phyloP scores from a whole-genome alignment of 352 stramenopile genomes.

The Nothophytophthora sp. region DNA sequence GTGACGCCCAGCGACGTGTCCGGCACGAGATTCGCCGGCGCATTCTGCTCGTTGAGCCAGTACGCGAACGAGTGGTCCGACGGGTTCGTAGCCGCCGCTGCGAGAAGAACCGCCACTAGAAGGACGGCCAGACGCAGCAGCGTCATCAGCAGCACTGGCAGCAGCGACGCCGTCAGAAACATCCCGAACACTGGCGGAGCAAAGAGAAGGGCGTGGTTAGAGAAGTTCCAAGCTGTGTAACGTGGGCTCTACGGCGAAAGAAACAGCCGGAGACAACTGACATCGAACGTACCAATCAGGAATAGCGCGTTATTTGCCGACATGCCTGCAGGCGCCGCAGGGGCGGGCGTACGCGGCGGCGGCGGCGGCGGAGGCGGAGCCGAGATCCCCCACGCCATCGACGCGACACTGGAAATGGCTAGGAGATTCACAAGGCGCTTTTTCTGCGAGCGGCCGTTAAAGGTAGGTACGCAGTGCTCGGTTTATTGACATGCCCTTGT shows the following conservation, averaged over 20 bases:
- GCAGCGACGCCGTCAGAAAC: constrained; percentile 67
- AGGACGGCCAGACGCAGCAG: constrained; percentile 44
- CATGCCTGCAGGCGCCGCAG: constrained; percentile 23
- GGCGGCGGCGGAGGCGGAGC: constrained; percentile 7
- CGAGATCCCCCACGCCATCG: constrained; percentile 20
- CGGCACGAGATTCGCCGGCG: constrained; percentile 24
- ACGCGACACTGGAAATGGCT: constrained; percentile 5
- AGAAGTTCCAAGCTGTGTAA: constrained; percentile 7
- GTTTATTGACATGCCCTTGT: no score
- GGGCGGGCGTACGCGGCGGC: constrained; percentile 4
- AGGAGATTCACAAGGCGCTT: no score
- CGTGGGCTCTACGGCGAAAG: constrained; percentile 4
- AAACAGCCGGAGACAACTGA: neutral
- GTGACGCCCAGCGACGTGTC: constrained; percentile 53
- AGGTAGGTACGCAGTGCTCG: no score
- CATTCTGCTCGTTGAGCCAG: constrained; percentile 66
- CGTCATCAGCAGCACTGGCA: constrained; percentile 54
- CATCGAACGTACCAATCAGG: constrained; percentile 51
- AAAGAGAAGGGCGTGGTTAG: neutral
- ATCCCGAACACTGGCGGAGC: constrained; percentile 68
- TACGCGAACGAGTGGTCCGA: constrained; percentile 70
- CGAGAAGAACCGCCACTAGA: constrained; percentile 18
- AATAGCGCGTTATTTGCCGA: constrained; percentile 71
- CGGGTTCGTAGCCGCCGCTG: constrained; percentile 57
- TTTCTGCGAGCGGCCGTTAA: no score